These are phyloP conservation scores for Cutaneotrichosporon curvatum DNA, from an alignment of 1,284 basidiomycete species.

Conservation along the genomic window DNA sequence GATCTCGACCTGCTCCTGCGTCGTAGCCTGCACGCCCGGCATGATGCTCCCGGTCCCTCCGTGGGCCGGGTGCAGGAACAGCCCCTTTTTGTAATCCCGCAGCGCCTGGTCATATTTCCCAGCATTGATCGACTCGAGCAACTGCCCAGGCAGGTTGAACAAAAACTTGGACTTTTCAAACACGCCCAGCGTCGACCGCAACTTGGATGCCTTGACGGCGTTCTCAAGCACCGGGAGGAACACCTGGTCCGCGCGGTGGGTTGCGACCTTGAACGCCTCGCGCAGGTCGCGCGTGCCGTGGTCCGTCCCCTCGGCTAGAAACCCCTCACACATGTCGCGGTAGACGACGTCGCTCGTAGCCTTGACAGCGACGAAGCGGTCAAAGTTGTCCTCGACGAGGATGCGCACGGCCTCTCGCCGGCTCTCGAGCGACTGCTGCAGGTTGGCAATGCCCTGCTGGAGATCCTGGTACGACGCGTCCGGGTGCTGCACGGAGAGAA, in stretches of 20 bases:
- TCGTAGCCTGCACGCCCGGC: conserved; percentile 50
- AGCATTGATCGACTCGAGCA: conserved; percentile 71
- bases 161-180: conserved; percentile 98
- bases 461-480: conserved; percentile 94
- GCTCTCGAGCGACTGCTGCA: conserved; percentile 71
- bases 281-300: conserved; percentile 75
- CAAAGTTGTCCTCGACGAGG: conserved; percentile 96
- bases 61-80: conserved; percentile 65
- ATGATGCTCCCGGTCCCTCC: conserved; percentile 76
- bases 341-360: conserved; percentile 81
- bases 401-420: conserved; percentile 88
- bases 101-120: conserved; percentile 88
- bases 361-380: conserved; percentile 95
- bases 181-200: conserved; percentile 85
- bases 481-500: conserved; percentile 85
- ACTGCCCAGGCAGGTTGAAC: conserved; percentile 88
- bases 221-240: conserved; percentile 96
- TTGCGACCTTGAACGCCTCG: conserved; percentile 70
- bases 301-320: conserved; percentile 68
- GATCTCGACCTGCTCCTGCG: conserved; percentile 56
- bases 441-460: conserved; percentile 61
- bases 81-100: conserved; percentile 96
- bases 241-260: conserved; percentile 87
- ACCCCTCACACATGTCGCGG: conserved; percentile 84
- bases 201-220: conserved; percentile 84